Conservation (phyloP, 768 basidiomycete genomes). For the Lactifluus piperatus region DNA sequence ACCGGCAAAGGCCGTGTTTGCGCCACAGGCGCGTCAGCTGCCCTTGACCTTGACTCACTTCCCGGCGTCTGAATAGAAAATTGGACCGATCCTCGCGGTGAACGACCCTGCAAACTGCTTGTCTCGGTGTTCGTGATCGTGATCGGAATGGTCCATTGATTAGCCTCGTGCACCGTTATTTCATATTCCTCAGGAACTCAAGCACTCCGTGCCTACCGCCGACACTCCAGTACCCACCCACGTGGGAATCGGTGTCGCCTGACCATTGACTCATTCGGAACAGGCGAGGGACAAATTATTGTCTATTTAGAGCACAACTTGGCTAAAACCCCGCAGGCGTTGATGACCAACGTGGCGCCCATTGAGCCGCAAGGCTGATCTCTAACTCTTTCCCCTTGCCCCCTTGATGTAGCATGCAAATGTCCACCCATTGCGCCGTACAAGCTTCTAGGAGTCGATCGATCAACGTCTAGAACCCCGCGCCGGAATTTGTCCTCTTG, state of each 20-base stretch:
- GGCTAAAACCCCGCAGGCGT: constrained; percentile 3
- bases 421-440: not conserved
- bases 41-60: too few species aligned
- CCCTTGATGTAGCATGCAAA: not conserved
- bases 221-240: constrained; percentile 1
- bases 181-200: constrained; percentile 14
- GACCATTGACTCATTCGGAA: constrained; percentile 2
- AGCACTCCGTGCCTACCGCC: not conserved
- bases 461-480: not conserved
- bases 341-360: constrained; percentile 10
- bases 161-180: constrained; percentile 8
- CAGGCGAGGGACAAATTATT: not conserved
- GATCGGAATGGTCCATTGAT: constrained; percentile 2
- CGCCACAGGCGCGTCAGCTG: constrained; percentile 15
- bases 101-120: not conserved
- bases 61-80: not conserved
- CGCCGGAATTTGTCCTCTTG: not conserved
- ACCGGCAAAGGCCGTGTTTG: constrained; percentile 1
- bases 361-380: constrained; percentile 5
- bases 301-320: not conserved
- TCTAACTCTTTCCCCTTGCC: not conserved
- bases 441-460: not conserved
- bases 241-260: constrained; percentile 4
- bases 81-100: not conserved
- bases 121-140: not conserved